Base-by-base conservation (phyloP, 2,329 filamentous ascomycete genomes). In the Cercospora sp. region DNA sequence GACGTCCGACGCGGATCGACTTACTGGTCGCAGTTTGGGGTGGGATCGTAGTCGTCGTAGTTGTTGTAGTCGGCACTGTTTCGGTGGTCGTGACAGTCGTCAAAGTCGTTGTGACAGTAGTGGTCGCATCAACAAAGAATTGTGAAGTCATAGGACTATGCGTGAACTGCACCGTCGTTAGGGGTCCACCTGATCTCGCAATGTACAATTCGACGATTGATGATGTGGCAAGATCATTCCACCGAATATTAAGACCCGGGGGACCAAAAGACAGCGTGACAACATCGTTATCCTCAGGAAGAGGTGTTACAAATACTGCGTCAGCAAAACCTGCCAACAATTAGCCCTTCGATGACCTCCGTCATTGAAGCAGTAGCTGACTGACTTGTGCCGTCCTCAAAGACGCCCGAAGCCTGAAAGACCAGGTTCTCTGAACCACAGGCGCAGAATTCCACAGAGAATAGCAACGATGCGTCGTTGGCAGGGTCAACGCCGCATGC, bases 401-500 rank as follows among this genome's bases (percentile, higher is more conserved):
- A 10, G 39, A 18, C n/a, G 3, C 16, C 39, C 3, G n/a, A n/a
- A 45, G 4, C 16, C 16, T 5, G 1, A 45, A n/a, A 18, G 3
- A 7, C 1, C n/a, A 3, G 3, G 1, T 6, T n/a, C 4, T 2
- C 2, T 8, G 39, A 3, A 5, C 5, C 13, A 7, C 39, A 45
- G n/a, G n/a, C 0, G n/a, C 39, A 45, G 39, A 45, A 45, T 18
- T 3, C 10, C n/a, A 45, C 16, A 45, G 39, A 45, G 39, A 45
- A 45, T 20, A 45, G 39, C 39, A 45, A 20, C n/a, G 39, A 4
- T 45, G 39, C 2, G 39, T 20, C 39, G 6, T 45, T 45, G 39
- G 39, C 39, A 42, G 39, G 39, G 7, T 45, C 39, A 7, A 45
- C n/a, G 39, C n/a, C 39, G 39, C 39, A 45, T 45, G 39, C 20